Evolutionary conservation across 2,329 filamentous ascomycete genomes (phyloP).

Genomic region (Ophiostoma australiae): DNA sequence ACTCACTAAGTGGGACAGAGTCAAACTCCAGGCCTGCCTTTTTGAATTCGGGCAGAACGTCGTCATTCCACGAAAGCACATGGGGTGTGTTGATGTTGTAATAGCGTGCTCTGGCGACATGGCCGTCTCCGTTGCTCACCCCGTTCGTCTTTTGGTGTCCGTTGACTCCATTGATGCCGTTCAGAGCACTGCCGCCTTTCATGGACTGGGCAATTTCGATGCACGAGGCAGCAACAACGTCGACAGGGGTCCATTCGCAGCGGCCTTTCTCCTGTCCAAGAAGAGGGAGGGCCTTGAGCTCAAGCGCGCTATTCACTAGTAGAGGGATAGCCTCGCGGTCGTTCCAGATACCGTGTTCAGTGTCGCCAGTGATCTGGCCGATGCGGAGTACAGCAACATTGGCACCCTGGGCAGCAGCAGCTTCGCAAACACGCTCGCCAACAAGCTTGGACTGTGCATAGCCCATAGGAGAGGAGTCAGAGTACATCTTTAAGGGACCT

Average conservation of each 20-base stretch:
- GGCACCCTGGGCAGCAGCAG: constrained; percentile 20
- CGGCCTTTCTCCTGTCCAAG: constrained; percentile 38
- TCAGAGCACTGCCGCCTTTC: background rate
- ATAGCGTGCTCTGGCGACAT: constrained; percentile 33
- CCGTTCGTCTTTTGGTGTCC: constrained; percentile 4
- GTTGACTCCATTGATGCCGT: constrained; percentile 25
- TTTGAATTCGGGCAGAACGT: constrained; percentile 47
- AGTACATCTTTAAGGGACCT: constrained; percentile 14
- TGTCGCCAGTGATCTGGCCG: constrained; percentile 50
- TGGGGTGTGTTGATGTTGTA: constrained; percentile 47
- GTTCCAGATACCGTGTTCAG: constrained; percentile 46
- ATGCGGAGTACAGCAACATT: constrained; percentile 40
- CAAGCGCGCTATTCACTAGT: constrained; percentile 44
- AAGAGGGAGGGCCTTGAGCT: constrained; percentile 42
- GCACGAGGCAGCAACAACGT: constrained; percentile 40
- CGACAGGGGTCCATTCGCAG: constrained; percentile 44
- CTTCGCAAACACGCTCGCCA: constrained; percentile 25
- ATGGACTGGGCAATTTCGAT: constrained; percentile 34
- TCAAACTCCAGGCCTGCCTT: constrained; percentile 43
- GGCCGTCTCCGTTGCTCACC: background rate
- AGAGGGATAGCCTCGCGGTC: constrained; percentile 48
- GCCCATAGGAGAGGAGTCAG: constrained; percentile 18
- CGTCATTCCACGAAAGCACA: constrained; percentile 46
- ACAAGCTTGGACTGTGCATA: constrained; percentile 26
- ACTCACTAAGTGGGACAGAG: constrained; percentile 43